Percentiles rank a stretch among this genome's conserved stretches.
These are phyloP conservation scores for Sordariomycetes sp. DNA, from an alignment of 2,329 filamentous ascomycete genomes.

Conservation along the genomic window DNA sequence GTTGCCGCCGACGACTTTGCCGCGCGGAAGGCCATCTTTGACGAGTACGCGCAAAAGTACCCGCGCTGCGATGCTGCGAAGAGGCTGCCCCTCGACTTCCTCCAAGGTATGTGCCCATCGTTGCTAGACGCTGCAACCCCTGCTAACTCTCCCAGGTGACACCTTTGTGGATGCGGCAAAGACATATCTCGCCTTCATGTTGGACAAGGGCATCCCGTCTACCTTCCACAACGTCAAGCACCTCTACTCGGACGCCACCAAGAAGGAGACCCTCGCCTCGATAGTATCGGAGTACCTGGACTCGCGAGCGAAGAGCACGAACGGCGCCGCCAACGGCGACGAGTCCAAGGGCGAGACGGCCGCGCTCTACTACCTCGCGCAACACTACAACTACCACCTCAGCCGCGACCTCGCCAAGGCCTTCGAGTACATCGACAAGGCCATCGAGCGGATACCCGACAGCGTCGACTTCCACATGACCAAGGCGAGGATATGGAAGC, in stretches of 20 bases:
- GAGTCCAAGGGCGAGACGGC: constrained; percentile 59
- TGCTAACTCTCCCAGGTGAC: constrained; percentile 40
- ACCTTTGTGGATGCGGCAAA: constrained; percentile 71
- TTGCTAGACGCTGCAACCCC: neutral
- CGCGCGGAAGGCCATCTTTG: constrained; percentile 60
- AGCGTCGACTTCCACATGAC: constrained; percentile 92
- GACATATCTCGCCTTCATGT: constrained; percentile 70
- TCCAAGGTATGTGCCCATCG: constrained; percentile 46
- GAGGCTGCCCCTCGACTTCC: constrained; percentile 80
- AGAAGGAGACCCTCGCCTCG: constrained; percentile 65
- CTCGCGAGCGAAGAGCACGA: constrained; percentile 30
- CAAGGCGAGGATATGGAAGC: constrained; percentile 90
- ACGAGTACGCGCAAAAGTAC: constrained; percentile 68
- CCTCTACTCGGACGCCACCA: constrained; percentile 67
- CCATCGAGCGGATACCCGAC: constrained; percentile 67
- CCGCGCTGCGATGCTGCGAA: constrained; percentile 76
- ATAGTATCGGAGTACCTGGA: constrained; percentile 71
- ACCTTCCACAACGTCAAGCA: constrained; percentile 96
- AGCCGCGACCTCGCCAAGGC: constrained; percentile 80
- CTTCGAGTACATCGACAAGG: constrained; percentile 70
- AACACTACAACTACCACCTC: constrained; percentile 90
- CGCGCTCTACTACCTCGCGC: constrained; percentile 84
- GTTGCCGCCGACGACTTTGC: constrained; percentile 47
- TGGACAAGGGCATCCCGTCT: constrained; percentile 87
- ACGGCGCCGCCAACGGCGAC: constrained; percentile 34